phyloP scores from a whole-genome alignment of 495 filamentous ascomycete genomes.

The Clavariopsis aquatica region DNA sequence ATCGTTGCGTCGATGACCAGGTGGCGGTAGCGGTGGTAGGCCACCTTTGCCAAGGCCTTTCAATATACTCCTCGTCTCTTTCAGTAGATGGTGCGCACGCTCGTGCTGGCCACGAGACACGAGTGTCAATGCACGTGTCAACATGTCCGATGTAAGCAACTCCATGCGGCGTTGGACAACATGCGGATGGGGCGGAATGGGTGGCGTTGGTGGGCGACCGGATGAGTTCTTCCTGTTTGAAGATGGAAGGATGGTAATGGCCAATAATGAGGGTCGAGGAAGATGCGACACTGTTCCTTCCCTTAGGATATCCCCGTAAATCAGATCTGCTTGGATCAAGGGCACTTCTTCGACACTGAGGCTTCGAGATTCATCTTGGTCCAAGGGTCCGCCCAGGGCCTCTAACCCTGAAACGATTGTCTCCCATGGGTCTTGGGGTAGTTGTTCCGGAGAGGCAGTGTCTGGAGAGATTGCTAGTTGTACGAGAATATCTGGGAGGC shows the following conservation, averaged over 20 bases:
- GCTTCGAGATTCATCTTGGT: conserved; percentile 81
- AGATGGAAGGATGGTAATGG: conserved; percentile 96
- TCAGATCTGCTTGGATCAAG: conserved; percentile 91
- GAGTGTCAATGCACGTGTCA: conserved; percentile 87
- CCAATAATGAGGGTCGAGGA: conserved; percentile 86
- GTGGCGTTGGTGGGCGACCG: conserved; percentile 68
- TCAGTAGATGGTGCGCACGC: conserved; percentile 84
- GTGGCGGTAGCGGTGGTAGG: conserved; percentile 82
- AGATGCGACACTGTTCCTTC: conserved; percentile 87
- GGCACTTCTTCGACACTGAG: conserved; percentile 93
- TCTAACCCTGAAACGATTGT: conserved; percentile 94
- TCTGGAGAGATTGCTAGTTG: conserved; percentile 93
- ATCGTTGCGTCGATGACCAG: conserved; percentile 44
- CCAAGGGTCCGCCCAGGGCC: conserved; percentile 86
- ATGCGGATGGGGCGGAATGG: conserved; percentile 92
- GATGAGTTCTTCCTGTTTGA: conserved; percentile 57
- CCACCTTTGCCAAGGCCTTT: conserved; percentile 95
- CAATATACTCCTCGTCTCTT: conserved; percentile 91
- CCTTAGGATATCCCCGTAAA: conserved; percentile 89
- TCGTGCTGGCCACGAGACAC: conserved; percentile 92
- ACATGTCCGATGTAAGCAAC: conserved; percentile 95
- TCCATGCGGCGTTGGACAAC: conserved; percentile 99
- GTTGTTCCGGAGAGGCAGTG: conserved; percentile 76
- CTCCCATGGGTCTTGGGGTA: conserved; percentile 95
- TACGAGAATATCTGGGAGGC: conserved; percentile 76